A percentile compares a stretch with the other conserved stretches of the same genome.
These are phyloP conservation scores for Leccinellum rugosiceps DNA, from an alignment of 768 basidiomycete genomes.

Conservation along the genomic window DNA sequence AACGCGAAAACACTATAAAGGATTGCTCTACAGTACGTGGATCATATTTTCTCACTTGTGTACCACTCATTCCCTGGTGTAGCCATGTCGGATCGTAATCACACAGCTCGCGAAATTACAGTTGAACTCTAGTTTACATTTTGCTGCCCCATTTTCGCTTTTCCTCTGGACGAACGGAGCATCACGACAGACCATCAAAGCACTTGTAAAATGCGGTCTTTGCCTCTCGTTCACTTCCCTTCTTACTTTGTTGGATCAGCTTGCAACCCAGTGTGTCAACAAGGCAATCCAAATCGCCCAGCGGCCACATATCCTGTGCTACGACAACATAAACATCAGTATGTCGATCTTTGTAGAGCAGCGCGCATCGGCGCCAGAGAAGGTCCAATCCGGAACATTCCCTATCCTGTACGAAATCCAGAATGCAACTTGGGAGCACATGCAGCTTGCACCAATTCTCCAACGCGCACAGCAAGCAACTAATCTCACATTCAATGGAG, in stretches of 20 bases:
- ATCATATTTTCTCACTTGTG: neutral
- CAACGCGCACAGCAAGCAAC: too few species aligned
- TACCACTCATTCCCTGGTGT: neutral
- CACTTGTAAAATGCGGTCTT: neutral
- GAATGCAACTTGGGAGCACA: too few species aligned
- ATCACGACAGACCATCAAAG: neutral
- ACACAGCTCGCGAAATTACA: neutral
- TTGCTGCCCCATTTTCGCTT: neutral
- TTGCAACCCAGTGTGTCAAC: neutral
- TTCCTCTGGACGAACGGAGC: neutral
- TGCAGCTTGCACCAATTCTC: too few species aligned
- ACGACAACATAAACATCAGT: neutral
- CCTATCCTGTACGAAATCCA: too few species aligned
- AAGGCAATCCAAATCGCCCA: neutral
- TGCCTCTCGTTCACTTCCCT: neutral
- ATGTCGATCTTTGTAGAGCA: neutral
- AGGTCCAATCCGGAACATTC: too few species aligned
- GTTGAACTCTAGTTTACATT: neutral
- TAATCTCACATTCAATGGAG: too few species aligned
- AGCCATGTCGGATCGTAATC: neutral
- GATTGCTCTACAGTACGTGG: neutral
- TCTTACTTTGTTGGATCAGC: neutral
- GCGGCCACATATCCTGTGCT: neutral
- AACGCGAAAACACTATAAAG: neutral
- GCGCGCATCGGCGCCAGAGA: neutral